A percentile compares a stretch with the other conserved stretches of the same genome.
These are phyloP conservation scores for Ampelocalamus luodianensis DNA, from an alignment of 176 grass and related monocot species.

Conservation along the genomic window DNA sequence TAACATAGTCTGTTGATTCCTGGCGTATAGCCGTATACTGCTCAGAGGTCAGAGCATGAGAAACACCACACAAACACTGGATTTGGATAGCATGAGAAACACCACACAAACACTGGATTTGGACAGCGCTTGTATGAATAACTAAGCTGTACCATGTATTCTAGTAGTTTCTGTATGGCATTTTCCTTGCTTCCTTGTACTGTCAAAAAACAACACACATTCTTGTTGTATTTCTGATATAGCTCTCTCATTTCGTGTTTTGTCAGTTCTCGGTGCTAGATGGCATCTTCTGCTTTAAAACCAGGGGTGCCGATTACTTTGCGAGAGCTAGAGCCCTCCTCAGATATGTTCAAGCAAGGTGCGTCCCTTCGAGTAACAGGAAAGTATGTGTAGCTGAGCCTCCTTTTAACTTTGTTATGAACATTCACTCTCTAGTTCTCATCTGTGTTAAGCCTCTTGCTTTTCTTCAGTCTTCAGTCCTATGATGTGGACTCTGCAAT, in stretches of 20 bases:
- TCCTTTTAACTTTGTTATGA: conserved; percentile 4
- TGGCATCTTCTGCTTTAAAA: conserved; percentile 62
- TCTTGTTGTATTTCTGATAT: not conserved
- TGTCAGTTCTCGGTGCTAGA: conserved; percentile 2
- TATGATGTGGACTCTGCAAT: conserved; percentile 60
- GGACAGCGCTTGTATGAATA: not conserved
- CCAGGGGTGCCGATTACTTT: conserved; percentile 70
- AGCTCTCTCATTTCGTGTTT: not conserved
- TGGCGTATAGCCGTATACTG: not conserved
- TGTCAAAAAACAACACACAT: not conserved
- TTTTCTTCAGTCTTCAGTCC: conserved; percentile 61
- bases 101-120: not conserved
- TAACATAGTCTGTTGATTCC: not conserved
- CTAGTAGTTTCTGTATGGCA: not conserved
- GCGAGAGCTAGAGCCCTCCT: conserved; percentile 66
- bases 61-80: not conserved
- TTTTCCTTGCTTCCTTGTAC: not conserved
- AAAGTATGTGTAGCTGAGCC: conserved; percentile 42
- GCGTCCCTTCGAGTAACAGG: conserved; percentile 80
- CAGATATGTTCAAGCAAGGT: conserved; percentile 73
- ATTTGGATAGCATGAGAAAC: not conserved
- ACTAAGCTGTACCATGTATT: not conserved
- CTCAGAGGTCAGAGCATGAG: not conserved
- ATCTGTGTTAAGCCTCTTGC: conserved; percentile 11
- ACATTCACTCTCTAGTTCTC: not conserved